Base-by-base conservation (phyloP, 441 rosid genomes). In the Manihot esculenta region DNA sequence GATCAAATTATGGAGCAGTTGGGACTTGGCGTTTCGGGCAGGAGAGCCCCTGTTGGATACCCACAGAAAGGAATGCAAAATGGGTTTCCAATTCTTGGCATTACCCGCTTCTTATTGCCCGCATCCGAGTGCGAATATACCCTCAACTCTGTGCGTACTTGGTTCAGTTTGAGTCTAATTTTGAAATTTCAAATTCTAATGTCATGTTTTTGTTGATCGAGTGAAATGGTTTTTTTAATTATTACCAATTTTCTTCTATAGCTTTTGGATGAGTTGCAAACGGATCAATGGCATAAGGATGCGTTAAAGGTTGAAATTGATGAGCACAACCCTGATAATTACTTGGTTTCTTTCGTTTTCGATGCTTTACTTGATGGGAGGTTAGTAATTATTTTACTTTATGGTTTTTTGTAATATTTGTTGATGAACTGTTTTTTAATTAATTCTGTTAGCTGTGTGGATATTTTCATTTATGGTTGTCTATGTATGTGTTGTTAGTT, bases 281-380 rank as follows among this genome's bases (percentile, higher is more conserved):
- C n/a, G n/a, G n/a, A n/a, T n/a, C n/a, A n/a, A n/a, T n/a, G n/a
- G 71, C 97, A 85, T 45, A 89, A 87, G 74, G 87, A 82, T 62
- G 67, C 76, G 0, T 57, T 75, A n/a, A 69, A 38, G 48, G 47
- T 75, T 49, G 84, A 76, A 68, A 79, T 87, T 35, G 99, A 94
- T 69, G 91, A 84, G 77, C 64, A 70, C 26, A 88, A 82, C 64
- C 96, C 92, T 62, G 90, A 82, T 78, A 86, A 81, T 64, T 87
- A 76, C 78, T 75, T 89, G 84, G 88, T 92, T 54, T 92, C 97
- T 72, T 94, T 92, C 76, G 85, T 84, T 74, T 94, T 92, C 49
- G 96, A 94, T 76, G 98, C 99, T 60, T 54, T 91, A 61, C 86
- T 83, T 78, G 86, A 89, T 75, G 99, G 99, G 66, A 88, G 98